Evolutionary conservation across 2,329 filamentous ascomycete genomes (phyloP).

Genomic region (Penicillium sp.): DNA sequence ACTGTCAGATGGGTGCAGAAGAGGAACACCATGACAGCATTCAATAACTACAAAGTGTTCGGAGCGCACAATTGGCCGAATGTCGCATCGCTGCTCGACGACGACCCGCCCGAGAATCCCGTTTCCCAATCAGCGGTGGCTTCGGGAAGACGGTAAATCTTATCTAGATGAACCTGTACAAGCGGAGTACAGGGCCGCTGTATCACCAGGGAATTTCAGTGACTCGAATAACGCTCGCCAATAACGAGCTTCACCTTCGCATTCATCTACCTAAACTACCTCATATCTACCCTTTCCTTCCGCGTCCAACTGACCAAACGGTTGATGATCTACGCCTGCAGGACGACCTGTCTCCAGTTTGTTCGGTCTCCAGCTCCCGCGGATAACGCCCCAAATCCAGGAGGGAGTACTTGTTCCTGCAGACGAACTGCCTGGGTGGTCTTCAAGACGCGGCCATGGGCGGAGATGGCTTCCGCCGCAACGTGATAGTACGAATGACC

Average conservation of each 20-base stretch:
- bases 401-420: conserved; percentile 22
- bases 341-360: conserved; percentile 9
- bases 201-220: too few relatives aligned
- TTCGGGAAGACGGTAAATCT: too few relatives aligned
- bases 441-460: conserved; percentile 26
- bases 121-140: too few relatives aligned
- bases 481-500: conserved; percentile 33
- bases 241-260: neutral
- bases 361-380: neutral
- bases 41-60: too few relatives aligned
- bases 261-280: neutral
- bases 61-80: too few relatives aligned
- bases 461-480: conserved; percentile 41
- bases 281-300: neutral
- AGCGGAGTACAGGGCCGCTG: too few relatives aligned
- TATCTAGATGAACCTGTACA: too few relatives aligned
- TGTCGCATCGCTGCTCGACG: too few relatives aligned
- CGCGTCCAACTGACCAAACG: neutral
- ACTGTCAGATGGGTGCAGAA: too few relatives aligned
- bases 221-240: too few relatives aligned
- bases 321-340: conserved; percentile 7
- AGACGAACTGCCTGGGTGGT: conserved; percentile 23
- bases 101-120: too few relatives aligned
- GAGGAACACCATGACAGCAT: too few relatives aligned
- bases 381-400: neutral